Evolutionary conservation across 2,329 filamentous ascomycete species (phyloP).

Genomic region (Trichoderma atroviride): DNA sequence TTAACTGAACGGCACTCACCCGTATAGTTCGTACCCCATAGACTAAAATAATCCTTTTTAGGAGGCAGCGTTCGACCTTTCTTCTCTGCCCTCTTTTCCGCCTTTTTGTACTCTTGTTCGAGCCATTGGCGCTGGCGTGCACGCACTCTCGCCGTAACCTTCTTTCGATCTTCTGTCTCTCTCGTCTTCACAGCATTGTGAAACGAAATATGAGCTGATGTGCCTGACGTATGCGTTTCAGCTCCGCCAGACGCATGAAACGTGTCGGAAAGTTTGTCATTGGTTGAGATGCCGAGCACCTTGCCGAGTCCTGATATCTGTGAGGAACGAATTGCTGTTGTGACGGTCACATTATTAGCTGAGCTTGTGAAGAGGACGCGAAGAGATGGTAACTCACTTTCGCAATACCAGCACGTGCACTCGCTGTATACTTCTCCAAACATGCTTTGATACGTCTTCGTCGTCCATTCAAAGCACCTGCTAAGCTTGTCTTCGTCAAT

Average conservation of each 20-base stretch:
- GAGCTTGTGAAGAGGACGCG: conserved; percentile 37
- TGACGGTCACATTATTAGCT: neutral
- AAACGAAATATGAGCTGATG: conserved; percentile 70
- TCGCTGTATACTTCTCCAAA: conserved; percentile 71
- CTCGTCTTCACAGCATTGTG: conserved; percentile 63
- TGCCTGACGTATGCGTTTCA: conserved; percentile 55
- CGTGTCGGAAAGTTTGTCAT: conserved; percentile 36
- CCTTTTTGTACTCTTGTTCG: conserved; percentile 61
- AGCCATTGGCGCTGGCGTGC: conserved; percentile 39
- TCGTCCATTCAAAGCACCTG: conserved; percentile 71
- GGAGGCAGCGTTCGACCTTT: conserved; percentile 53
- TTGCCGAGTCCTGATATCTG: conserved; percentile 34
- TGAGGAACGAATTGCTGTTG: conserved; percentile 22
- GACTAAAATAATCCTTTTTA: conserved; percentile 52
- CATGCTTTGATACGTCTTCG: conserved; percentile 65
- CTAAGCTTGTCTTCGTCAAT: conserved; percentile 69
- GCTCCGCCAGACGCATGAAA: conserved; percentile 54
- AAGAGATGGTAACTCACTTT: conserved; percentile 53
- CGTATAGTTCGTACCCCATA: conserved; percentile 58
- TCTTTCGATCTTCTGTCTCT: conserved; percentile 25
- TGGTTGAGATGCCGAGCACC: conserved; percentile 26
- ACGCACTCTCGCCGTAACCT: conserved; percentile 21
- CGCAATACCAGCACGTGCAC: conserved; percentile 85
- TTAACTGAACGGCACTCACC: conserved; percentile 31
- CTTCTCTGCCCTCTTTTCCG: conserved; percentile 51